A percentile compares a stretch with the other conserved stretches of the same genome.
Conservation (phyloP, 1,284 basidiomycete genomes). For the Bondarzewia mesenterica region DNA sequence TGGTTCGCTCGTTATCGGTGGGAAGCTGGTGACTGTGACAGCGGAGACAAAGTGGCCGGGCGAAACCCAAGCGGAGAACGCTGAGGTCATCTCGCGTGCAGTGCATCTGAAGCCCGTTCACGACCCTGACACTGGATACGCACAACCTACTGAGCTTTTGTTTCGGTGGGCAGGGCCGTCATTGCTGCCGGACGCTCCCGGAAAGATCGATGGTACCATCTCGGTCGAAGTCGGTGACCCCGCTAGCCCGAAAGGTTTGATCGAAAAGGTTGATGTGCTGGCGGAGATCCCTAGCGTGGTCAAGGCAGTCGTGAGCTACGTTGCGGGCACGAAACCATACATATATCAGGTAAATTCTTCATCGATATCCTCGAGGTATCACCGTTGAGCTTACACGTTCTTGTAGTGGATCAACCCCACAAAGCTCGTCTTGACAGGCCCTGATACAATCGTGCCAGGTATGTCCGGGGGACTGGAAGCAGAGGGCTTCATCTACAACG, state of each 20-base stretch:
- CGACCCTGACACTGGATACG: constrained; percentile 79
- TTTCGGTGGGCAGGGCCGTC: constrained; percentile 79
- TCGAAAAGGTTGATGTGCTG: constrained; percentile 96
- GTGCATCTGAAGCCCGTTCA: constrained; percentile 55
- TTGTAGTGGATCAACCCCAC: constrained; percentile 75
- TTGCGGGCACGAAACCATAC: constrained; percentile 87
- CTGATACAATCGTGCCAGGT: constrained; percentile 41
- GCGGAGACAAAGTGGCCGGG: constrained; percentile 63
- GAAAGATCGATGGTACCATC: constrained; percentile 47
- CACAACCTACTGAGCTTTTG: constrained; percentile 61
- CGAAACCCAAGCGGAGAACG: constrained; percentile 37
- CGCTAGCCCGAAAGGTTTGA: constrained; percentile 61
- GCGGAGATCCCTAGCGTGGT: constrained; percentile 93
- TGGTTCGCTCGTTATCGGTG: constrained; percentile 75
- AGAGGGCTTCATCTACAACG: constrained; percentile 75
- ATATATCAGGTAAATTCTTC: constrained; percentile 72
- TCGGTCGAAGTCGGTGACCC: constrained; percentile 49
- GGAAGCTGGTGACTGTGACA: constrained; percentile 68
- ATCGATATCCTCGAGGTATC: neutral
- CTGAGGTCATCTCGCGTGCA: constrained; percentile 55
- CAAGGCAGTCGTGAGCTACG: constrained; percentile 85
- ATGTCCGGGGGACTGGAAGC: constrained; percentile 43
- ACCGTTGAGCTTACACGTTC: constrained; percentile 24
- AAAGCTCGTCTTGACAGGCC: constrained; percentile 61
- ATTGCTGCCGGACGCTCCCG: constrained; percentile 42